Evolutionary conservation across 2,329 filamentous ascomycete genomes (phyloP), one percentile per base, ranked within the genome.

Genomic region (Trichophyton equinum): DNA sequence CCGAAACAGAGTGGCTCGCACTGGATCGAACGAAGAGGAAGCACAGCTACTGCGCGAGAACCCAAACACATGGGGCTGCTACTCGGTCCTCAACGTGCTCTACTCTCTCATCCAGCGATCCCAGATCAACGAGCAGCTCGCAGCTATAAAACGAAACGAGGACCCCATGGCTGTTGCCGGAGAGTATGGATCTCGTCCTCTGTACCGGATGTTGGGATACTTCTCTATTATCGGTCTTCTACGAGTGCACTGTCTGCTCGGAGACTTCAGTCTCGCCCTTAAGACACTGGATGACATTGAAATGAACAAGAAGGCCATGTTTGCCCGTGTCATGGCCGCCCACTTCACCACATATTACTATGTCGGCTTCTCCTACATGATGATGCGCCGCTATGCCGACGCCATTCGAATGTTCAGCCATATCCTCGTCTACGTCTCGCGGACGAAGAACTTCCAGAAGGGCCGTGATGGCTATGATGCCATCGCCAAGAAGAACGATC

Each of bases 281-380:
- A 99, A 97, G 85, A 99, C 94, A 40, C 88, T 99, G 67, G 94
- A 99, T 75, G 92, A 97, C 75, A 97, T 99, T 72, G 94, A 99
- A 83, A 86, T 99, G 71, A 99, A 97, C 83, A 99, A 99, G 83
- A 97, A 97, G 82, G 91, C 94, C 76, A 97, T 97, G 89, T 99
- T 99, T 75, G 92, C 94, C 65, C 89, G 94, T 67, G 94, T 99
- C 75, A 97, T 99, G 94, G 92, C 94, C 60, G 94, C 94, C 62
- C 94, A 99, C 81, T 97, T 97, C 81, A 96, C 92, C 68, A 99
- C 94, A 67, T 99, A 97, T 85, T 99, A 99, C 85, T 97, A 97
- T 76, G 92, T 99, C 65, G 94, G 94, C 68, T 99, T 99, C 85
- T 95, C 90, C 68, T 99, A 99, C 87, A 97, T 99, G 92, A 99